These are phyloP conservation scores for Trametes gibbosa DNA, from an alignment of 768 basidiomycete genomes.

Conservation along the genomic window DNA sequence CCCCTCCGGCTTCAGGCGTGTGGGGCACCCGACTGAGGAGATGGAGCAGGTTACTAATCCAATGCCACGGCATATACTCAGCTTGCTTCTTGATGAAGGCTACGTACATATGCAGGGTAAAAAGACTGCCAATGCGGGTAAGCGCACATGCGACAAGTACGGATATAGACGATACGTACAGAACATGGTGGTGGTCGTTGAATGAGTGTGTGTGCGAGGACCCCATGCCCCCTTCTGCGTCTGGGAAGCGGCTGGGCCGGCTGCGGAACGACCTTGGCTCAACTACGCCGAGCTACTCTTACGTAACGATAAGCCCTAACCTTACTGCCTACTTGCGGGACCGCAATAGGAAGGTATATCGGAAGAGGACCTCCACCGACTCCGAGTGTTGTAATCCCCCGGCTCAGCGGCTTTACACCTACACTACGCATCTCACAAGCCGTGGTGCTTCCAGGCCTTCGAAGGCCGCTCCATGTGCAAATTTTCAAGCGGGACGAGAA, in stretches of 20 bases:
- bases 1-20: slow-evolving; percentile 54
- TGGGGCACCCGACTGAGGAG: slow-evolving; percentile 61
- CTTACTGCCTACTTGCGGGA: background rate
- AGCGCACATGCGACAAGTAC: background rate
- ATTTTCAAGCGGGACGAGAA: background rate
- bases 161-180: slow-evolving; percentile 19
- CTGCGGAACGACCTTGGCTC: slow-evolving; percentile 14
- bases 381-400: background rate
- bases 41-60: slow-evolving; percentile 11
- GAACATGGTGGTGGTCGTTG: slow-evolving; percentile 23
- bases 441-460: background rate
- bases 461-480: background rate
- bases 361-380: background rate
- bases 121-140: slow-evolving; percentile 28
- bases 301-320: slow-evolving; percentile 6
- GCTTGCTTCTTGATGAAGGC: background rate
- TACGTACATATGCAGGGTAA: slow-evolving; percentile 35
- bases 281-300: background rate
- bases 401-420: background rate
- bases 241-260: background rate
- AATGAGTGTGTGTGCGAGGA: background rate
- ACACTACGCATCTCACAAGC: background rate
- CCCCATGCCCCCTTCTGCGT: background rate
- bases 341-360: slow-evolving; percentile 1
- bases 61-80: background rate